Conservation (phyloP, 805 yeast species). For the Ascoidea rubescens region DNA sequence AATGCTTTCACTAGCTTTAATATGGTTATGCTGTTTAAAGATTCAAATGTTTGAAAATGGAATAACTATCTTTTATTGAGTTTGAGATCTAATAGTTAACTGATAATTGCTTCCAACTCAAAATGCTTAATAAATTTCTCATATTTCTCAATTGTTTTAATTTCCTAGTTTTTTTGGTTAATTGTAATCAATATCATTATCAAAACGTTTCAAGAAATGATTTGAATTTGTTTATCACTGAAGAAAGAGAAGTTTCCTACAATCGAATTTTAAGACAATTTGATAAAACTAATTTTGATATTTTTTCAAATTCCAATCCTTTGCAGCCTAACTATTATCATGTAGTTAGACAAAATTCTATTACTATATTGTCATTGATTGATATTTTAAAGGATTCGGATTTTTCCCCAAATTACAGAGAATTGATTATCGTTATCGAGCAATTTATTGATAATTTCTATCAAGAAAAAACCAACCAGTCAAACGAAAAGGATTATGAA, state of each 20-base stretch:
- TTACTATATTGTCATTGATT: conserved; percentile 55
- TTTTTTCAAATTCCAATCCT: conserved; percentile 75
- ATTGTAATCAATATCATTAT: background rate
- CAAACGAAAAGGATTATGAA: conserved; percentile 36
- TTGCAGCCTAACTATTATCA: conserved; percentile 68
- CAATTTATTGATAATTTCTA: conserved; percentile 48
- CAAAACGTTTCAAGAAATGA: background rate
- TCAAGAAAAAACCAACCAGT: conserved; percentile 55
- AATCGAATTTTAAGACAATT: conserved; percentile 31
- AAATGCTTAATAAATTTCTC: background rate
- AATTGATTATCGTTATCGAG: conserved; percentile 28
- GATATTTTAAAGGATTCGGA: conserved; percentile 34
- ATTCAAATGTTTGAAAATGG: background rate
- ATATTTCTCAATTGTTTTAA: background rate
- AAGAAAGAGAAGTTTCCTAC: conserved; percentile 20
- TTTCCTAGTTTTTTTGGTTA: too few relatives aligned
- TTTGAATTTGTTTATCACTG: too few relatives aligned
- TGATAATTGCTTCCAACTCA: too few relatives aligned
- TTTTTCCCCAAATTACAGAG: conserved; percentile 10
- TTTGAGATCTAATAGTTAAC: background rate
- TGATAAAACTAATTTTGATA: conserved; percentile 47
- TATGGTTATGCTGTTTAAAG: background rate
- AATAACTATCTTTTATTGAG: background rate
- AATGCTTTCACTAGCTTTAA: too few relatives aligned
- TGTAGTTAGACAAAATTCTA: conserved; percentile 86